Base-by-base conservation (phyloP, 2,329 filamentous ascomycete species). In the Calonectria pauciramosa region DNA sequence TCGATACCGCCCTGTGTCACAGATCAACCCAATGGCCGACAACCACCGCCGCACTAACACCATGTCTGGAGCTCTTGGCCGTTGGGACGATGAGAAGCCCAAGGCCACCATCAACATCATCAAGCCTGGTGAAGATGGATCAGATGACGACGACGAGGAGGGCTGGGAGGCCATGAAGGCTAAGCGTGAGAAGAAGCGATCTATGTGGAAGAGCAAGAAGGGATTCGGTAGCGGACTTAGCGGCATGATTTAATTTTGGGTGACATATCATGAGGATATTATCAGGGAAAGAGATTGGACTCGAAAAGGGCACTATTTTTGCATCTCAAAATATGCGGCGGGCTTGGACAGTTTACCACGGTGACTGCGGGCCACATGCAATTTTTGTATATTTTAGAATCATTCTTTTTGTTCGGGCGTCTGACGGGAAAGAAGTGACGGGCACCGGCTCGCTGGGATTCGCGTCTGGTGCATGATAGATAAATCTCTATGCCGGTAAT, bases 1-100 rank as follows among this genome's bases (percentile, higher is more conserved):
- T 38, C 93, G 97, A 56, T 99, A 99, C 86, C 92, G 97, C 59
- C 96, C 97, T 1, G 96, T 99, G 0, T 96, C 95, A 0, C 93
- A 94, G 52, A 88, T 87, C 9, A 80, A 79, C 11, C 77, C 79
- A 0, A 80, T 71, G 77, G 82, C 75, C 26, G 77, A 78, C 65
- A 78, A 70, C 73, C 83, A 83, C 76, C 80, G 84, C 79, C 77
- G 83, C 80, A 77, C 82, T 78, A 81, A 74, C 77, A 83, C 82
- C 60, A 84, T 85, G 80, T 84, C 82, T 73, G 83, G 84, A 66
- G 81, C 80, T 7, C 75, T 85, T 47, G 75, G 82, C 18, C 75
- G 78, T 11, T 80, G 82, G 75, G 82, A 83, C 41, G 84, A 85
- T 34, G 74, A 76, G 70, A 85, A 83, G 78, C 76, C 75, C 63